These are phyloP conservation scores for Ustilaginoidea virens DNA, from an alignment of 2,329 filamentous ascomycete species.

Conservation along the genomic window DNA sequence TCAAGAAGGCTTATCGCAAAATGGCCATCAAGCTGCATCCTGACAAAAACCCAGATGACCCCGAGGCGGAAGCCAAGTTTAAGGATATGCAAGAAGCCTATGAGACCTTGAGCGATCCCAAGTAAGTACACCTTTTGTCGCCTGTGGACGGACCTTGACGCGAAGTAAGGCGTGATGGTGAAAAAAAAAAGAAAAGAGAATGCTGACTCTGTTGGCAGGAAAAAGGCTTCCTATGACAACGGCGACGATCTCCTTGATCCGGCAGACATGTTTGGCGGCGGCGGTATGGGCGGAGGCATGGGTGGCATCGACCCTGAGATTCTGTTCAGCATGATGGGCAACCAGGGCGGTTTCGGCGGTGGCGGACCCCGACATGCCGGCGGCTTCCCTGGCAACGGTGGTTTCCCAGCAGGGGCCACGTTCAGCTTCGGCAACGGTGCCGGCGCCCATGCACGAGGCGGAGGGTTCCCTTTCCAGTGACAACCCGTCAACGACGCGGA, in stretches of 20 bases:
- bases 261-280: conserved; percentile 65
- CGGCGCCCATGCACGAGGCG: conserved; percentile 21
- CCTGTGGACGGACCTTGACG: no score
- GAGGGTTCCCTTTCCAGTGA: conserved; percentile 32
- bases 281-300: conserved; percentile 45
- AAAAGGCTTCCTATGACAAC: conserved; percentile 79
- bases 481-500: conserved; percentile 24
- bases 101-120: conserved; percentile 83
- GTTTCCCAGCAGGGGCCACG: conserved; percentile 26
- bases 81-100: conserved; percentile 98
- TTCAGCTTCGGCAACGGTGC: conserved; percentile 36
- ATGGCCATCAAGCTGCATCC: conserved; percentile 89
- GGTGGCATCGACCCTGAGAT: conserved; percentile 62
- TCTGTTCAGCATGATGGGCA: conserved; percentile 72
- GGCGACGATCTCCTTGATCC: conserved; percentile 85
- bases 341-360: conserved; percentile 40
- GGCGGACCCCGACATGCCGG: conserved; percentile 33
- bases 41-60: conserved; percentile 89
- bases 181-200: neutral
- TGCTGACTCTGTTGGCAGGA: conserved; percentile 38
- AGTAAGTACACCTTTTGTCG: conserved; percentile 44
- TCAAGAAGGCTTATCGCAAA: conserved; percentile 96
- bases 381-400: conserved; percentile 36
- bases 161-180: no score
- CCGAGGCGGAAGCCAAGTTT: conserved; percentile 75